Conservation (phyloP, 345 rosid genomes). For the Microthlaspi erraticum region DNA sequence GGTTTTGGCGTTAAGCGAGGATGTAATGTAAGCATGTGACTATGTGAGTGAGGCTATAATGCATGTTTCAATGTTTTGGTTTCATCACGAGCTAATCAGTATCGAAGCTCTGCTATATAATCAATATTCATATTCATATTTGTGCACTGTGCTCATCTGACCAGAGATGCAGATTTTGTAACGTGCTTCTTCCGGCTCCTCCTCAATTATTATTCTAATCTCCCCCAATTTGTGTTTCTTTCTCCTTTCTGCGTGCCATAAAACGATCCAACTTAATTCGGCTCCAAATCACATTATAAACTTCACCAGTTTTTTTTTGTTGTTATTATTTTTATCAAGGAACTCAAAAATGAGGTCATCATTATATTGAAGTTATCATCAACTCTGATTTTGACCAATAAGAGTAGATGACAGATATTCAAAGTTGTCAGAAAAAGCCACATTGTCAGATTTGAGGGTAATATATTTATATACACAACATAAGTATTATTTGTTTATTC, state of each 20-base stretch:
- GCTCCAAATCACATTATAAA: no score
- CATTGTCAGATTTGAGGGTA: constrained; percentile 6
- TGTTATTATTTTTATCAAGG: no score
- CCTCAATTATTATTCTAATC: constrained; percentile 10
- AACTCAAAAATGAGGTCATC: neutral
- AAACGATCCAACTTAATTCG: no score
- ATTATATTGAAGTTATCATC: neutral
- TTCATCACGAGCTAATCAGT: constrained; percentile 27
- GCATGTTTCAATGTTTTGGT: constrained; percentile 32
- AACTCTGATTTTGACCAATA: constrained; percentile 27
- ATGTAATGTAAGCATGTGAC: constrained; percentile 28
- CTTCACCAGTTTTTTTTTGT: no score
- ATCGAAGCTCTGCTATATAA: neutral
- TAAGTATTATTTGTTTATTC: constrained; percentile 13
- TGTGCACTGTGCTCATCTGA: neutral
- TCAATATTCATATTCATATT: neutral
- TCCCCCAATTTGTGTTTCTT: neutral
- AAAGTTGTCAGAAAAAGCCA: constrained; percentile 37
- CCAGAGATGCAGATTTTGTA: constrained; percentile 28
- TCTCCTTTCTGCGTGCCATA: no score
- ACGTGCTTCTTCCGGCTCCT: constrained; percentile 31
- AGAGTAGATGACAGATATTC: constrained; percentile 38
- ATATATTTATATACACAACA: neutral
- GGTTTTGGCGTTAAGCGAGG: constrained; percentile 35
- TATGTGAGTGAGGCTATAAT: constrained; percentile 5